phyloP scores from a whole-genome alignment of 2,329 filamentous ascomycete species.

The Colletotrichum noveboracense region DNA sequence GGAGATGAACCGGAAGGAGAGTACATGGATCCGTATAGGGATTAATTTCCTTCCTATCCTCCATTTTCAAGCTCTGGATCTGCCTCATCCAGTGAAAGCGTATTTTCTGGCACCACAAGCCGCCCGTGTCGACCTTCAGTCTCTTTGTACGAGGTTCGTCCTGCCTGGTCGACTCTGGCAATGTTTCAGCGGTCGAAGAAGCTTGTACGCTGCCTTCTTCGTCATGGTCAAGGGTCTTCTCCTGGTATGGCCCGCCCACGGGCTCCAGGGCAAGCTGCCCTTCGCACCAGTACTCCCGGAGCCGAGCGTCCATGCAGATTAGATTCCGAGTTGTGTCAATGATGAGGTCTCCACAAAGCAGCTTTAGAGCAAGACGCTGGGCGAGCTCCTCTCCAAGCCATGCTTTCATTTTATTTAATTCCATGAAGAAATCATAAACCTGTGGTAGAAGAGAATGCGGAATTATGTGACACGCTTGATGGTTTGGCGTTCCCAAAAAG shows the following conservation, averaged over 20 bases:
- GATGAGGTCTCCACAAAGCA: background rate
- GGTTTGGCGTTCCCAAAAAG: background rate
- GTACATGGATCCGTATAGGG: background rate
- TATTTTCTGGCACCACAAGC: background rate
- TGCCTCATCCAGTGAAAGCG: background rate
- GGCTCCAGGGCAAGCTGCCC: background rate
- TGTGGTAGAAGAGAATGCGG: background rate
- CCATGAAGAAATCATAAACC: rapidly evolving
- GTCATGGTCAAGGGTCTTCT: background rate
- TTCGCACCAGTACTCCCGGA: background rate
- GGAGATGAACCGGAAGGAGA: background rate
- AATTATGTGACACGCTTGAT: background rate
- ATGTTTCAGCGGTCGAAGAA: too few relatives aligned
- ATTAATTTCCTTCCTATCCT: background rate
- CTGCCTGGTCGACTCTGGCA: too few relatives aligned
- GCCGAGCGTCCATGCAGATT: background rate
- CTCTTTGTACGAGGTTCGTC: background rate
- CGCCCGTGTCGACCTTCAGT: background rate
- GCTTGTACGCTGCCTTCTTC: background rate
- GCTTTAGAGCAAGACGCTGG: background rate
- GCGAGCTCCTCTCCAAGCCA: background rate
- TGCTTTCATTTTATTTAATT: background rate
- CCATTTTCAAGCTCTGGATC: background rate
- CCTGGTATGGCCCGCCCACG: background rate
- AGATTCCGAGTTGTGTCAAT: background rate